Conservation (phyloP, 2,329 filamentous ascomycete genomes). For the Fusarium armeniacum region DNA sequence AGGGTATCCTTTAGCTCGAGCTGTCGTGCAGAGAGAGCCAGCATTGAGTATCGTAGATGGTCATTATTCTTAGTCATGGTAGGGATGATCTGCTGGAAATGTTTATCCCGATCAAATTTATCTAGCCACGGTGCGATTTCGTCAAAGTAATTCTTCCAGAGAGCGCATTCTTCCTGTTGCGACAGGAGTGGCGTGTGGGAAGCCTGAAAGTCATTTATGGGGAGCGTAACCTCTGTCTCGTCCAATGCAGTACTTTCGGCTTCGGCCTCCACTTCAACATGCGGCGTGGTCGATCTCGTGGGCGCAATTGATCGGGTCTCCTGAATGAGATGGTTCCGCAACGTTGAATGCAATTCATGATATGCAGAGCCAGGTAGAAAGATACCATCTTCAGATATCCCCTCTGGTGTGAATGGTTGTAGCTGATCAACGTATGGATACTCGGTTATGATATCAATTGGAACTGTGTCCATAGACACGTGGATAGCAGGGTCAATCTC, state of each 20-base stretch:
- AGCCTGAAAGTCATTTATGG: slow-evolving; percentile 39
- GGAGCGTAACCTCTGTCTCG: slow-evolving; percentile 25
- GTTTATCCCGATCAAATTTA: slow-evolving; percentile 65
- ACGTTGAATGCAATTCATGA: slow-evolving; percentile 61
- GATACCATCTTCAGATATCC: slow-evolving; percentile 57
- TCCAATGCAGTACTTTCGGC: slow-evolving; percentile 20
- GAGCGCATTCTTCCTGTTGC: slow-evolving; percentile 51
- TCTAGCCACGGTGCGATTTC: slow-evolving; percentile 64
- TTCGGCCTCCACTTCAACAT: slow-evolving; percentile 31
- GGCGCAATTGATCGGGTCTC: slow-evolving; percentile 59
- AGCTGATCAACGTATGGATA: slow-evolving; percentile 47
- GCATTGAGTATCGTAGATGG: slow-evolving; percentile 63
- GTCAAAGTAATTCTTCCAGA: slow-evolving; percentile 60
- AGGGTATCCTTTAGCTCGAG: slow-evolving; percentile 59
- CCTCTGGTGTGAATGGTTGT: slow-evolving; percentile 53
- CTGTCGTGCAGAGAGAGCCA: slow-evolving; percentile 66
- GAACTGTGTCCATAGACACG: slow-evolving; percentile 40
- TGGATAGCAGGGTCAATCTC: slow-evolving; percentile 44
- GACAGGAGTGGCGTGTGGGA: slow-evolving; percentile 42
- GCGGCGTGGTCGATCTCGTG: slow-evolving; percentile 49
- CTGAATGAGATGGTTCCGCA: slow-evolving; percentile 61
- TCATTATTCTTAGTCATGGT: slow-evolving; percentile 60
- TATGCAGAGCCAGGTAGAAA: slow-evolving; percentile 64
- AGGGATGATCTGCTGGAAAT: slow-evolving; percentile 64
- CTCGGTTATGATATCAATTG: slow-evolving; percentile 38